Percentiles rank a stretch among this genome's conserved stretches.
Conservation (phyloP, 2,329 filamentous ascomycete species). For the Trichoderma harzianum region DNA sequence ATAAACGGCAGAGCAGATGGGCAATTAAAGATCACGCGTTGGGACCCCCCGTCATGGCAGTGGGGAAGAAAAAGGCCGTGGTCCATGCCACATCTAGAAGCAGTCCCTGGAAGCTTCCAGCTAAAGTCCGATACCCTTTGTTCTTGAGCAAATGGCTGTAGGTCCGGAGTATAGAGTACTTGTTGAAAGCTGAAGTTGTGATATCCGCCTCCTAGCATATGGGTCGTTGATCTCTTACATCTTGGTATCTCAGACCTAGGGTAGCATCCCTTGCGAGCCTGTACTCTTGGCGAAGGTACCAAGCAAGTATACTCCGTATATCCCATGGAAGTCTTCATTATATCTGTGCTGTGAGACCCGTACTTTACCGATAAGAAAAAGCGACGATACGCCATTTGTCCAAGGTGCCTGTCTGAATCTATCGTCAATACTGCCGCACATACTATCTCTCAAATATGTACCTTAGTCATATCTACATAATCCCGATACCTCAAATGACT, state of each 20-base stretch:
- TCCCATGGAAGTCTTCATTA: not conserved
- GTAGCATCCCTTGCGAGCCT: not conserved
- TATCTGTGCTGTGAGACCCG: not conserved
- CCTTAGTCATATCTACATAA: not conserved
- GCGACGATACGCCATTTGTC: too few species aligned
- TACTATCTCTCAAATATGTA: not conserved
- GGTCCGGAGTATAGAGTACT: not conserved
- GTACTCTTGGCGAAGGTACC: not conserved
- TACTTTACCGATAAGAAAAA: not conserved
- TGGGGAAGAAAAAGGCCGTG: not conserved
- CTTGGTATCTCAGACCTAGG: not conserved
- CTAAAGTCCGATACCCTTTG: constrained; percentile 1
- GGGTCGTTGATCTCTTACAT: not conserved
- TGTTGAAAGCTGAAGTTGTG: not conserved
- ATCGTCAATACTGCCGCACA: not conserved
- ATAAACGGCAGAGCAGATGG: not conserved
- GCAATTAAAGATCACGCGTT: not conserved
- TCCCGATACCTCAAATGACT: not conserved
- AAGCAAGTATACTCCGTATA: not conserved
- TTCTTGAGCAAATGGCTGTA: not conserved
- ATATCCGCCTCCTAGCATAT: not conserved
- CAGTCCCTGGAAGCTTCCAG: not conserved
- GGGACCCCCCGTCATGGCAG: not conserved
- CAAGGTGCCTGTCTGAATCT: too few species aligned
- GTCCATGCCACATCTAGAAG: constrained; percentile 7